Conservation (phyloP, 768 basidiomycete genomes). For the Dictyophora rubrovolvata region DNA sequence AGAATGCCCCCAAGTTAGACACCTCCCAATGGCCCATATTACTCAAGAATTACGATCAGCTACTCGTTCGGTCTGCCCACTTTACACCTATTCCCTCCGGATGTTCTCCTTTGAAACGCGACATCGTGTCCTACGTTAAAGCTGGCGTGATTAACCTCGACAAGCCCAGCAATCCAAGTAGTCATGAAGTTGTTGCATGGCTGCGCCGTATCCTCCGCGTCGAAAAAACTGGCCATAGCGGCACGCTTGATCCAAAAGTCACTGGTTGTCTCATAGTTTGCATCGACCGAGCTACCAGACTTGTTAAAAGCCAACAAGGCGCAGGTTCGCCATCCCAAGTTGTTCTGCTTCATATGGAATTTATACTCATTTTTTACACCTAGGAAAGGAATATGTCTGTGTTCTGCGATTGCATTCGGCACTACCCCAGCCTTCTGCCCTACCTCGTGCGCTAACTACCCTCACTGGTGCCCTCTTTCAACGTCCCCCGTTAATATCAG, state of each 20-base stretch:
- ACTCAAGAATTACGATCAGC: constrained; percentile 97
- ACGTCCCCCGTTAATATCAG: constrained; percentile 96
- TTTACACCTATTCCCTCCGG: constrained; percentile 97
- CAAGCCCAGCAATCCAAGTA: constrained; percentile 98
- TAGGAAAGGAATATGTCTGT: constrained; percentile 97
- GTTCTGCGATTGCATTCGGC: constrained; percentile 86
- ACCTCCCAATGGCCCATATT: constrained; percentile 97
- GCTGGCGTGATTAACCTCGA: constrained; percentile 98
- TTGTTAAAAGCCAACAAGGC: constrained; percentile 98
- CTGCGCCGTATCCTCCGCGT: constrained; percentile 90
- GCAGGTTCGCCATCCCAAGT: constrained; percentile 50
- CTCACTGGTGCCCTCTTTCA: constrained; percentile 98
- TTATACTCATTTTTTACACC: neutral
- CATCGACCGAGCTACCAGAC: constrained; percentile 93
- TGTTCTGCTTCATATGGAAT: neutral
- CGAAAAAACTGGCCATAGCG: constrained; percentile 98
- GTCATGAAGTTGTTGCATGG: constrained; percentile 99
- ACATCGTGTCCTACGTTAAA: constrained; percentile 88
- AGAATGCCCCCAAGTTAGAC: constrained; percentile 64
- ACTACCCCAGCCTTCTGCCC: constrained; percentile 70
- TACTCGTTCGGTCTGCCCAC: constrained; percentile 88
- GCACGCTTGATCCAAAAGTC: constrained; percentile 97
- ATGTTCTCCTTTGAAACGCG: constrained; percentile 89
- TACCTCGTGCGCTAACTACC: constrained; percentile 91
- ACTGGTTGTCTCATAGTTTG: constrained; percentile 98